Percentiles rank a stretch among this genome's conserved stretches.
These are phyloP conservation scores for Vigna angularis DNA, from an alignment of 306 rosid species.

Conservation along the genomic window DNA sequence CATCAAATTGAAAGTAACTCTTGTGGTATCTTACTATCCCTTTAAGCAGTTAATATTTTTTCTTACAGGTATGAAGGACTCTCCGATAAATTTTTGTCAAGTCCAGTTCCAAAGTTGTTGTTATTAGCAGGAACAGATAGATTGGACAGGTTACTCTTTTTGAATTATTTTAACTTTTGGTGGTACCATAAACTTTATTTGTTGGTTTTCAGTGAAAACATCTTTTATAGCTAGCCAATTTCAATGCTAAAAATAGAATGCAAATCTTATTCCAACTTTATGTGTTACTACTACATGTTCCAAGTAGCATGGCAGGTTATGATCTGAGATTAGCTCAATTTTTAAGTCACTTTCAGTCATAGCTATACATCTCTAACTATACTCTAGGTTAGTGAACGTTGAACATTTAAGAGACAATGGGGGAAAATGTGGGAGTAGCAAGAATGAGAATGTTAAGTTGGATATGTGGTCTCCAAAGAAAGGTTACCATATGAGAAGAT, in stretches of 20 bases:
- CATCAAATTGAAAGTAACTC: slow-evolving; percentile 31
- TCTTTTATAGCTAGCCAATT: slow-evolving; percentile 11
- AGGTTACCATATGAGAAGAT: not conserved
- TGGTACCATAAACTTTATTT: slow-evolving; percentile 12
- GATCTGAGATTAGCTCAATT: slow-evolving; percentile 18
- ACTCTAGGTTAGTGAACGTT: not conserved
- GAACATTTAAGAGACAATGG: not conserved
- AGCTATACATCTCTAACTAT: not conserved
- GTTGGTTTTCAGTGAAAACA: slow-evolving; percentile 17
- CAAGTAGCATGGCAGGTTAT: slow-evolving; percentile 7
- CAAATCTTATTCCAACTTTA: not conserved
- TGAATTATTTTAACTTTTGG: slow-evolving; percentile 31
- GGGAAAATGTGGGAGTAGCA: not conserved
- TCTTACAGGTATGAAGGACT: slow-evolving; percentile 95
- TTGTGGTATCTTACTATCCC: not conserved
- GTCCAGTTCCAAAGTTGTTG: slow-evolving; percentile 88
- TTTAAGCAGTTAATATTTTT: slow-evolving; percentile 33
- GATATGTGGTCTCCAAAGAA: not conserved
- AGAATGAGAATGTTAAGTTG: not conserved
- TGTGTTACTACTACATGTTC: not conserved
- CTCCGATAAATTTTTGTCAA: slow-evolving; percentile 82
- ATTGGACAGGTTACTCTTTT: slow-evolving; percentile 76
- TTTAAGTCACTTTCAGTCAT: slow-evolving; percentile 17
- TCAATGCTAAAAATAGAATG: slow-evolving; percentile 29
- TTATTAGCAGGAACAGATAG: slow-evolving; percentile 97